Conservation (phyloP, 192 early-diverging fungal species). For the Obelidium mucronatum region DNA sequence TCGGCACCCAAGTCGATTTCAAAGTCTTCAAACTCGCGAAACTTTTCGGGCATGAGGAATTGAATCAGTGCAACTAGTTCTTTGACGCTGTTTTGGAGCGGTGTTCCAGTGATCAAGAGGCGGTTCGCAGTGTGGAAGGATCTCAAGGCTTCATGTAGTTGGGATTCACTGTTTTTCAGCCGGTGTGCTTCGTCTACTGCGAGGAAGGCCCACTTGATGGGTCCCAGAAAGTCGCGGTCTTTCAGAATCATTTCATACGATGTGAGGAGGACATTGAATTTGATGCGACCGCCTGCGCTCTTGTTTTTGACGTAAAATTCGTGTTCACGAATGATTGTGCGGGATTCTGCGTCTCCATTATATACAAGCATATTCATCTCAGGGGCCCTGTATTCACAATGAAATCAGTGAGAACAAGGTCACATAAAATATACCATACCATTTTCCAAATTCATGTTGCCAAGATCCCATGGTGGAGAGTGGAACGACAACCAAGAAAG, state of each 20-base stretch:
- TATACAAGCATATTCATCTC: conserved; percentile 92
- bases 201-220: conserved; percentile 91
- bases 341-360: conserved; percentile 81
- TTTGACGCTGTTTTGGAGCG: conserved; percentile 97
- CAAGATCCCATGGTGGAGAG: conserved; percentile 94
- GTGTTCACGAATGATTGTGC: conserved; percentile 90
- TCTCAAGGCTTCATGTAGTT: conserved; percentile 90
- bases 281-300: conserved; percentile 50
- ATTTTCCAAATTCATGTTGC: conserved; percentile 94
- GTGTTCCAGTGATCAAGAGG: conserved; percentile 96
- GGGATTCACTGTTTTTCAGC: conserved; percentile 93
- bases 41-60: conserved; percentile 90
- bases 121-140: conserved; percentile 90
- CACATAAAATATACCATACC: conserved; percentile 52
- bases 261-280: conserved; percentile 94
- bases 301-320: conserved; percentile 80
- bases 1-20: conserved; percentile 79
- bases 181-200: conserved; percentile 99
- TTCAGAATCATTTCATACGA: conserved; percentile 96
- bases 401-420: neutral
- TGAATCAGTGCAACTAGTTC: conserved; percentile 90
- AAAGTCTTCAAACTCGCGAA: conserved; percentile 74
- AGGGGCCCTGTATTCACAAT: conserved; percentile 63
- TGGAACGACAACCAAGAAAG: conserved; percentile 95
- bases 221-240: conserved; percentile 81